phyloP scores from a whole-genome alignment of 2,329 filamentous ascomycete genomes.

The Claviceps fusiformis region DNA sequence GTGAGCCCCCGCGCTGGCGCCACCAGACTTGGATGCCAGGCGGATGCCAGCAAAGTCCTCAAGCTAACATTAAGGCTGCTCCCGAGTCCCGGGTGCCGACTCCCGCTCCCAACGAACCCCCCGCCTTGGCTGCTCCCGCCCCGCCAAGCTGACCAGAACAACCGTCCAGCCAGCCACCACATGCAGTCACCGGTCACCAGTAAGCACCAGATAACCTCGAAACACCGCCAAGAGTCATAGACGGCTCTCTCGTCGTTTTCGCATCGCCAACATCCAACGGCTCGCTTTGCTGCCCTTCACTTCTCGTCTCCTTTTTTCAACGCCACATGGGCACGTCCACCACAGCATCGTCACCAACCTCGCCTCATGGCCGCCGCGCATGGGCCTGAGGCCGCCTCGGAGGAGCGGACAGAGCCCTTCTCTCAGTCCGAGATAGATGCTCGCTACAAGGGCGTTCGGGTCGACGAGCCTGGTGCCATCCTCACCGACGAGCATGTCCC shows the following conservation, averaged over 20 bases:
- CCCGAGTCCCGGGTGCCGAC: neutral
- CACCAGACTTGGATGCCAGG: no score
- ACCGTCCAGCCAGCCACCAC: no score
- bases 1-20: no score
- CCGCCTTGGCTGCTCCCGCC: neutral
- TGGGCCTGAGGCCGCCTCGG: constrained; percentile 24
- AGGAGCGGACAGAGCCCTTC: constrained; percentile 45
- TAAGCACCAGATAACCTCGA: neutral
- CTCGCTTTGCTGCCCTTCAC: constrained; percentile 1
- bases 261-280: neutral
- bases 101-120: neutral
- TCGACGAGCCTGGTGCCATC: constrained; percentile 27
- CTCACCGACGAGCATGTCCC: constrained; percentile 31
- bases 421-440: constrained; percentile 41
- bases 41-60: no score
- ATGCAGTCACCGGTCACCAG: no score
- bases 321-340: constrained; percentile 1
- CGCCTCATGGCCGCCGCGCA: constrained; percentile 30
- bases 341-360: constrained; percentile 5
- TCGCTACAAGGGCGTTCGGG: constrained; percentile 31
- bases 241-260: neutral
- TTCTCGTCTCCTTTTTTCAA: constrained; percentile 1
- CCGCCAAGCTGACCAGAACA: neutral
- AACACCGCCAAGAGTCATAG: neutral
- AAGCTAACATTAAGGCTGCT: no score